Evolutionary conservation across 2,329 filamentous ascomycete species (phyloP).

Genomic region (Cordyceps militaris): DNA sequence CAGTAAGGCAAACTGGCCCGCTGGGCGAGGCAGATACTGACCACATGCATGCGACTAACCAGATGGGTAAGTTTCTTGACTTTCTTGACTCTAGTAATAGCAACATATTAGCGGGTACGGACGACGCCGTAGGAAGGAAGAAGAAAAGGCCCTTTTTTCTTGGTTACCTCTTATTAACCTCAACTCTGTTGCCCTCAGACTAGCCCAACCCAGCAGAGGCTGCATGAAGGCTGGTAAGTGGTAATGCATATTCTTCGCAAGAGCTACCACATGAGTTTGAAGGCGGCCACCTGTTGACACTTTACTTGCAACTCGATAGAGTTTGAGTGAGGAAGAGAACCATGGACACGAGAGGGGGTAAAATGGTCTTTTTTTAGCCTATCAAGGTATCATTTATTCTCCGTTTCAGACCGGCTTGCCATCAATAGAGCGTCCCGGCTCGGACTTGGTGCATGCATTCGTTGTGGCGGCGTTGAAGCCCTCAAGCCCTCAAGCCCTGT

Average conservation of each 20-base stretch:
- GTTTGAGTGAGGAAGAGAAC: too few species aligned
- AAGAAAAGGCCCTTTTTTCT: background rate
- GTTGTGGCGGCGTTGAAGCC: background rate
- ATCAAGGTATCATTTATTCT: background rate
- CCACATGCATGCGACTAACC: background rate
- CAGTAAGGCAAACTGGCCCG: constrained; percentile 3
- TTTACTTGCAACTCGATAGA: background rate
- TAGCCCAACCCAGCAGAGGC: constrained; percentile 3
- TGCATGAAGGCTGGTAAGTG: background rate
- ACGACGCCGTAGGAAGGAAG: background rate
- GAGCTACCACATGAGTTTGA: background rate
- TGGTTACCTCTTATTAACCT: background rate
- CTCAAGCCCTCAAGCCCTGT: too few species aligned
- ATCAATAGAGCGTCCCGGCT: background rate
- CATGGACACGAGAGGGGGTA: background rate
- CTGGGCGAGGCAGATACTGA: constrained; percentile 6
- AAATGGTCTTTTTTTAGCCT: background rate
- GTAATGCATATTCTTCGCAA: too few species aligned
- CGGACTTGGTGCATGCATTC: background rate
- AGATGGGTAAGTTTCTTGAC: too few species aligned
- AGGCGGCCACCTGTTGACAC: background rate
- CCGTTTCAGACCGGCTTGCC: background rate
- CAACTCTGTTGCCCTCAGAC: background rate
- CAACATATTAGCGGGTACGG: background rate
- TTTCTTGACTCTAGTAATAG: background rate